Conservation (phyloP, 441 rosid genomes). For the Adansonia rubrostipa region DNA sequence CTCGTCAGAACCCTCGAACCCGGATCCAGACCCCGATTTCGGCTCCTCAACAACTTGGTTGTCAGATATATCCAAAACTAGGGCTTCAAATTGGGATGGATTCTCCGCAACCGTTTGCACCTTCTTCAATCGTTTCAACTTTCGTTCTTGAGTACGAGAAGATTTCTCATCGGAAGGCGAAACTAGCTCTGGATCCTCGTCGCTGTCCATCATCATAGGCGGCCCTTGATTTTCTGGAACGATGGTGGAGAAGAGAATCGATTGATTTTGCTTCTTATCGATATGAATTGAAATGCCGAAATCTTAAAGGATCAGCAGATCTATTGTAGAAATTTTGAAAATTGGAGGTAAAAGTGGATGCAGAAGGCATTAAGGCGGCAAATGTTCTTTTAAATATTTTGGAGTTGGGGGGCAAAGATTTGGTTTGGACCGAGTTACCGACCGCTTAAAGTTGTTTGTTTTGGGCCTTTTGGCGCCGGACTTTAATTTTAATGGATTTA, state of each 20-base stretch:
- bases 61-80: conserved; percentile 11
- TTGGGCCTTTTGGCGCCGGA: neutral
- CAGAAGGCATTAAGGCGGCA: conserved; percentile 16
- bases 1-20: conserved; percentile 36
- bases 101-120: conserved; percentile 33
- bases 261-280: neutral
- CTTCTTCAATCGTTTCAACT: conserved; percentile 73
- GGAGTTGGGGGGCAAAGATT: conserved; percentile 10
- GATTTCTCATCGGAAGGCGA: conserved; percentile 51
- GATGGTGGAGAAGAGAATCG: neutral
- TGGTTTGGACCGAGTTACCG: neutral
- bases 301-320: neutral
- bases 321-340: neutral
- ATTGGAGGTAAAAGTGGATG: neutral
- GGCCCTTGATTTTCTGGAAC: neutral
- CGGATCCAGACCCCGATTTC: conserved; percentile 28
- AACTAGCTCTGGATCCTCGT: conserved; percentile 50
- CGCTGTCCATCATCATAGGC: conserved; percentile 49
- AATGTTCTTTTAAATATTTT: conserved; percentile 1
- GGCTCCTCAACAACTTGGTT: conserved; percentile 32
- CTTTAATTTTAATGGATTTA: no score
- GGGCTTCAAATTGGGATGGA: conserved; percentile 31
- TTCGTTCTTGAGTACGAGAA: conserved; percentile 46
- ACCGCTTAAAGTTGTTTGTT: neutral
- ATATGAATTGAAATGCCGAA: neutral